Conservation (phyloP, 495 filamentous ascomycete genomes). For the Lophium mytilinum region DNA sequence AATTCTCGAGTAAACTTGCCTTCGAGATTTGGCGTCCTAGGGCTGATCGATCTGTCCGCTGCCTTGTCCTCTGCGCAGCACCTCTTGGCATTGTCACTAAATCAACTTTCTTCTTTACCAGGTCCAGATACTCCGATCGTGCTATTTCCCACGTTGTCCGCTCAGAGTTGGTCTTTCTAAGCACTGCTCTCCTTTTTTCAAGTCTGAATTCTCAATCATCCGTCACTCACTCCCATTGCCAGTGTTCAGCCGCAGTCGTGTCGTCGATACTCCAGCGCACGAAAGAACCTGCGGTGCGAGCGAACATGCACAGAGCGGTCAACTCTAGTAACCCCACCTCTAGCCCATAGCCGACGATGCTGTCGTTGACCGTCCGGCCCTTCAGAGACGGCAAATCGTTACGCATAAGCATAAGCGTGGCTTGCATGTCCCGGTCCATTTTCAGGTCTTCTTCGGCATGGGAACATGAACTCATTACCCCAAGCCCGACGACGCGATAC, state of each 20-base stretch:
- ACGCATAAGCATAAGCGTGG: not conserved
- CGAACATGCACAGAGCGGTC: not conserved
- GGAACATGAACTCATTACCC: not conserved
- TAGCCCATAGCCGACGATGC: not conserved
- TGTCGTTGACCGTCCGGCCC: not conserved
- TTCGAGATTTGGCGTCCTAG: too few relatives aligned
- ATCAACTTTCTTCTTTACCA: too few relatives aligned
- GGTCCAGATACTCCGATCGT: too few relatives aligned
- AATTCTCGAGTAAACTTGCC: too few relatives aligned
- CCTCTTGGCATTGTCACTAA: too few relatives aligned
- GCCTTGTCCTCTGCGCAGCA: too few relatives aligned
- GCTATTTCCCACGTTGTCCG: too few relatives aligned
- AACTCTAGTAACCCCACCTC: constrained; percentile 1
- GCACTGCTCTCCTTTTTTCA: too few relatives aligned
- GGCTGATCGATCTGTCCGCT: too few relatives aligned
- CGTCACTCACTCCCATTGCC: not conserved
- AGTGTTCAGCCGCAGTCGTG: not conserved
- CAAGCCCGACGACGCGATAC: not conserved
- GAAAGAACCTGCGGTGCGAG: not conserved
- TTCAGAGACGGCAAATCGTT: not conserved
- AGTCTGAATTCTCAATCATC: too few relatives aligned
- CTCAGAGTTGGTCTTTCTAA: too few relatives aligned
- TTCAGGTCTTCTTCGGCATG: not conserved
- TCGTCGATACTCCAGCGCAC: not conserved
- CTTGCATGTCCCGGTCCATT: not conserved